Conservation (phyloP, 169 alveolate species). For the Plasmodium cynomolgi region DNA sequence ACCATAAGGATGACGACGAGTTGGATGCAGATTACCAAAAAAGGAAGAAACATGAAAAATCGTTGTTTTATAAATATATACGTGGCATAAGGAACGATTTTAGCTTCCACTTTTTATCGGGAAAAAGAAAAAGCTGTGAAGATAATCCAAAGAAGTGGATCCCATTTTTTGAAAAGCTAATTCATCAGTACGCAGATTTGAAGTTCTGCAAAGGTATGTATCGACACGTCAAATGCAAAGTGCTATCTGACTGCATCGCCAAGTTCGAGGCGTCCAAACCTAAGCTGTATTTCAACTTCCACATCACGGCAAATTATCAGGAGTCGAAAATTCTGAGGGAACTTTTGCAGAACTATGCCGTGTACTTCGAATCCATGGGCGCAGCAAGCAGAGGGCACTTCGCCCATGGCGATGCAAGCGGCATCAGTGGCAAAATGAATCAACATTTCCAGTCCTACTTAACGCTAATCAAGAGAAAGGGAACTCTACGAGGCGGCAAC, state of each 20-base stretch:
- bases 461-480: constrained; percentile 6
- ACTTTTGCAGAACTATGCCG: constrained; percentile 29
- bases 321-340: constrained; percentile 58
- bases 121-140: background rate
- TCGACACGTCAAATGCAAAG: constrained; percentile 17
- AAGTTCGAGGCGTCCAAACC: constrained; percentile 19
- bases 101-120: constrained; percentile 15
- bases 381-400: background rate
- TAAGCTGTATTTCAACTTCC: constrained; percentile 46
- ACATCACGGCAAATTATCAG: constrained; percentile 48
- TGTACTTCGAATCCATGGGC: constrained; percentile 4
- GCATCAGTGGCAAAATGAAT: background rate
- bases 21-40: constrained; percentile 49
- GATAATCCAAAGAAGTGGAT: constrained; percentile 13
- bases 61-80: constrained; percentile 42
- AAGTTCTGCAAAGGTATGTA: constrained; percentile 21
- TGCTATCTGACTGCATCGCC: constrained; percentile 1
- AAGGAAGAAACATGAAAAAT: constrained; percentile 27
- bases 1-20: background rate
- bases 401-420: background rate
- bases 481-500: background rate
- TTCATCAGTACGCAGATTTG: constrained; percentile 61
- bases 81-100: constrained; percentile 32
- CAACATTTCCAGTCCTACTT: constrained; percentile 26
- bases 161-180: constrained; percentile 24